phyloP scores from a whole-genome alignment of 129 eudicot species.

The Deinandra increscens region DNA sequence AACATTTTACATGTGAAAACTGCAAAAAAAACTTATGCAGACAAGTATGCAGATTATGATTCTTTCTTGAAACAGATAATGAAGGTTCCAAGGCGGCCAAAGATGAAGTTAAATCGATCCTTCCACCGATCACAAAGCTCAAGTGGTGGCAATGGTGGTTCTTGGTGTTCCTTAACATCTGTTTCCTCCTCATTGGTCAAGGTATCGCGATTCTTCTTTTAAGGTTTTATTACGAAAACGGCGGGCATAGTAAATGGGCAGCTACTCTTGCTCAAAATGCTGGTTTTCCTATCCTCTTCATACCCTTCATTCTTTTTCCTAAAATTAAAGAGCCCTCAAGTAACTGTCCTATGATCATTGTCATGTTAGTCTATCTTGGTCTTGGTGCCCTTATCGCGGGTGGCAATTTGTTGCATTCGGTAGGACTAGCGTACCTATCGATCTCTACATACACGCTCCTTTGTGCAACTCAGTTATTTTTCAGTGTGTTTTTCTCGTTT shows the following conservation, averaged over 20 bases:
- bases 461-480: constrained; percentile 24
- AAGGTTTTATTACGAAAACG: constrained; percentile 33
- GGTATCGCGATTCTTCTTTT: constrained; percentile 27
- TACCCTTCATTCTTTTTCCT: constrained; percentile 40
- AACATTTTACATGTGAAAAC: background rate
- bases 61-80: constrained; percentile 25
- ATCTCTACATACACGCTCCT: constrained; percentile 25
- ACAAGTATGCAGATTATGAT: background rate
- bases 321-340: constrained; percentile 22
- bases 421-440: constrained; percentile 32
- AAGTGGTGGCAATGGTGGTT: constrained; percentile 31
- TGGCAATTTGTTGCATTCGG: constrained; percentile 20
- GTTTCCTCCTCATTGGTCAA: constrained; percentile 39
- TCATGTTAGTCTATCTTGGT: constrained; percentile 15
- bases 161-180: constrained; percentile 24
- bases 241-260: constrained; percentile 34
- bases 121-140: constrained; percentile 23
- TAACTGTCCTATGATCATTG: background rate
- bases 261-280: constrained; percentile 41
- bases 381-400: constrained; percentile 33
- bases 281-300: constrained; percentile 34
- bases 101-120: constrained; percentile 5
- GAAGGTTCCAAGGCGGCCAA: constrained; percentile 14
- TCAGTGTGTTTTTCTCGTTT: constrained; percentile 26
- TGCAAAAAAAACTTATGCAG: background rate